Evolutionary conservation across 208 protist species (phyloP).

Genomic region (Leptomonas pyrrhocoris): DNA sequence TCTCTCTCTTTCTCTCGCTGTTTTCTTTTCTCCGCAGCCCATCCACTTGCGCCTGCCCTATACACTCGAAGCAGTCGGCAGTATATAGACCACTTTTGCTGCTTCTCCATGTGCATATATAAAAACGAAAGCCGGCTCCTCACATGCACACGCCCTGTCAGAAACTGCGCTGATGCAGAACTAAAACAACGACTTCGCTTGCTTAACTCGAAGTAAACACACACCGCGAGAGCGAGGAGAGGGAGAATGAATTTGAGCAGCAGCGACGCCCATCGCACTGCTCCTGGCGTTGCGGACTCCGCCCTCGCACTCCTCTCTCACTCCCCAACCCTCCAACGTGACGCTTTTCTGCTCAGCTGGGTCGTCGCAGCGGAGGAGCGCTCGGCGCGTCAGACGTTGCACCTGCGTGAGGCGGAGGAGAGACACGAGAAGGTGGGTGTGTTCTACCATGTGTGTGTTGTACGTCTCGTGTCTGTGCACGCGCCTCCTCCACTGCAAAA

Average conservation of each 20-base stretch:
- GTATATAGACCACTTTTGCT: too few species aligned
- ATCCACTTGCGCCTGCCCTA: too few species aligned
- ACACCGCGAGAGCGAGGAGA: too few species aligned
- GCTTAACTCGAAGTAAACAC: too few species aligned
- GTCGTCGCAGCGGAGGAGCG: slow-evolving; percentile 9
- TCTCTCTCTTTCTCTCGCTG: too few species aligned
- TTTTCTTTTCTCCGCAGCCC: too few species aligned
- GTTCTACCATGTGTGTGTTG: background rate
- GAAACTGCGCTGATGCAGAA: too few species aligned
- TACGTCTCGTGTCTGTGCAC: background rate
- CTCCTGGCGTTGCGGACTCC: background rate
- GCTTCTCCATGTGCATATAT: too few species aligned
- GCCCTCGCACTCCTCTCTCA: background rate
- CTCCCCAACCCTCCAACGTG: background rate
- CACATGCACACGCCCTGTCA: too few species aligned
- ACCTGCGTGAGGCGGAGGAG: background rate
- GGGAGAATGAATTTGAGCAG: background rate
- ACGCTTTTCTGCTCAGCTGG: slow-evolving; percentile 6
- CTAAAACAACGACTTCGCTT: too few species aligned
- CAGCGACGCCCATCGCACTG: background rate
- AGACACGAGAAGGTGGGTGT: background rate
- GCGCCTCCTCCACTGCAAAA: background rate
- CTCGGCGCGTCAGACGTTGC: background rate
- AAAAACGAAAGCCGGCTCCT: too few species aligned
- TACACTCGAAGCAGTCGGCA: too few species aligned